phyloP scores from a whole-genome alignment of 2,329 filamentous ascomycete species.

The Penicillium sp. region DNA sequence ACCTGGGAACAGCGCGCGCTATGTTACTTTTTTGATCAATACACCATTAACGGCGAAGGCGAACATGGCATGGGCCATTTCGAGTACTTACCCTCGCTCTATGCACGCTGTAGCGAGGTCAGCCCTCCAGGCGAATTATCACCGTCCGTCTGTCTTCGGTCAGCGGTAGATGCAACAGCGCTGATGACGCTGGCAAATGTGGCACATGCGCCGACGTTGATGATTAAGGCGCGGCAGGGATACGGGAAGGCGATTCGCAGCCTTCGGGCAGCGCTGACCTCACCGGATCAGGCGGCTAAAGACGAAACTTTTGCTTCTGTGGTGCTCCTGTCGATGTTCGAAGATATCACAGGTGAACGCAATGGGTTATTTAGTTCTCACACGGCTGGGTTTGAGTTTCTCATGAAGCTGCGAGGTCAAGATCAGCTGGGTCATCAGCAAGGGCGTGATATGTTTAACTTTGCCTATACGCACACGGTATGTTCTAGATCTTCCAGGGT shows the following conservation, averaged over 20 bases:
- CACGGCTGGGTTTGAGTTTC: conserved; percentile 40
- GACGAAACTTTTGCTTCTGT: conserved; percentile 46
- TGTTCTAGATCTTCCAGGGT: conserved; percentile 9
- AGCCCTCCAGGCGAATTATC: conserved; percentile 14
- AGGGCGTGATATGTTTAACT: conserved; percentile 43
- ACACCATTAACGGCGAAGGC: conserved; percentile 33
- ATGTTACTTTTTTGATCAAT: conserved; percentile 49
- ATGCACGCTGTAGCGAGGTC: conserved; percentile 34
- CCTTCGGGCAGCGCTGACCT: conserved; percentile 35
- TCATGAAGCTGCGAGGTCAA: conserved; percentile 41
- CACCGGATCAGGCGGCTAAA: conserved; percentile 35
- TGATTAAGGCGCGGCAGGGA: conserved; percentile 34
- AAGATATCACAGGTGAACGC: conserved; percentile 44
- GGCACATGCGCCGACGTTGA: conserved; percentile 31
- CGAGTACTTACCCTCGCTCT: conserved; percentile 42
- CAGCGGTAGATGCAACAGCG: conserved; percentile 42
- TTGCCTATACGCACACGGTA: conserved; percentile 43
- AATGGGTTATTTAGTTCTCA: conserved; percentile 43
- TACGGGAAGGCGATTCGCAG: conserved; percentile 40
- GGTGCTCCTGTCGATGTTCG: conserved; percentile 43
- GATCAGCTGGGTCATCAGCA: conserved; percentile 34
- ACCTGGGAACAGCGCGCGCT: conserved; percentile 44
- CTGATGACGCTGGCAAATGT: conserved; percentile 40
- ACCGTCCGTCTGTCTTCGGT: conserved; percentile 35
- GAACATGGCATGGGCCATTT: conserved; percentile 39